Evolutionary conservation across 1,139 yeast species (phyloP).

Genomic region (Yamadazyma dushanensis): DNA sequence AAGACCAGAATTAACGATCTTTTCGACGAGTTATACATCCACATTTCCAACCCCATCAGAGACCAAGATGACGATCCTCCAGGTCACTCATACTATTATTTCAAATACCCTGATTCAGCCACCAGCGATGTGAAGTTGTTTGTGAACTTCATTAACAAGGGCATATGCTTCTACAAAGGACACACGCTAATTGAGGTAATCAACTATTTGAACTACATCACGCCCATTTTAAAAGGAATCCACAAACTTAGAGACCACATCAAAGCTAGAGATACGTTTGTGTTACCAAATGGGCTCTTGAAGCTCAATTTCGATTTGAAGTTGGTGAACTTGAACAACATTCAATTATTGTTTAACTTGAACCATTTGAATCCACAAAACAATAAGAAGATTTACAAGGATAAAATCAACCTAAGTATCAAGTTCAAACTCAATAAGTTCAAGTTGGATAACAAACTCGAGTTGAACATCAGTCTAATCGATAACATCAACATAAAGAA

Average conservation of each 20-base stretch:
- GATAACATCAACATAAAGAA: slow-evolving; percentile 42
- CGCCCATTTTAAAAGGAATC: slow-evolving; percentile 31
- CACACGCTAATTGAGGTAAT: slow-evolving; percentile 30
- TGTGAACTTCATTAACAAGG: slow-evolving; percentile 27
- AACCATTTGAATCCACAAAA: slow-evolving; percentile 27
- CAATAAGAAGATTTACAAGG: slow-evolving; percentile 37
- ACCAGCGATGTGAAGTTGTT: slow-evolving; percentile 19
- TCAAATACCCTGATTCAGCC: slow-evolving; percentile 13
- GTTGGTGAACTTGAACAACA: slow-evolving; percentile 30
- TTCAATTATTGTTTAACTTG: slow-evolving; percentile 35
- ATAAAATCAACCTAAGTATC: slow-evolving; percentile 33
- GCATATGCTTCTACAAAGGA: slow-evolving; percentile 14
- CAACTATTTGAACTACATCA: slow-evolving; percentile 31
- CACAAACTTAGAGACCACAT: slow-evolving; percentile 18
- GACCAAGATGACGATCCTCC: not conserved
- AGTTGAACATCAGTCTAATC: slow-evolving; percentile 31
- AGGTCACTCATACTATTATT: slow-evolving; percentile 14
- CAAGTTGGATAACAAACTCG: slow-evolving; percentile 14
- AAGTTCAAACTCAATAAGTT: slow-evolving; percentile 37
- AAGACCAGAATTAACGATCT: slow-evolving; percentile 30
- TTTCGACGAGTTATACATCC: slow-evolving; percentile 24
- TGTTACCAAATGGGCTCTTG: slow-evolving; percentile 32
- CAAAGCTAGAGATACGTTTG: slow-evolving; percentile 11
- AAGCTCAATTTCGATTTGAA: slow-evolving; percentile 36
- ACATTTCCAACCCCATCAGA: slow-evolving; percentile 16